Evolutionary conservation across 1,284 basidiomycete species (phyloP).

Genomic region (Trichosporon sp.): DNA sequence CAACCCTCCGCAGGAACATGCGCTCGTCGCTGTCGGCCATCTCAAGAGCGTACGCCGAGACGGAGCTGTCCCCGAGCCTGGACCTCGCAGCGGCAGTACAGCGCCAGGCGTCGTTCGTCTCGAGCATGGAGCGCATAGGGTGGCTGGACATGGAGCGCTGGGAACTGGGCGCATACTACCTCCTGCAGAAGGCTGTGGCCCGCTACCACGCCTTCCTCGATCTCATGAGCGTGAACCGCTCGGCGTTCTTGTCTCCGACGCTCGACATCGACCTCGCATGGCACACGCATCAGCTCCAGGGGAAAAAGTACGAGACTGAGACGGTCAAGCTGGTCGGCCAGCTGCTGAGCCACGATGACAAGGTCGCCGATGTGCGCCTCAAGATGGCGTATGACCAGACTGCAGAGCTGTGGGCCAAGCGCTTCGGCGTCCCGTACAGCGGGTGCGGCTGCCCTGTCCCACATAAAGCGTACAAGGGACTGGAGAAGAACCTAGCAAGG

Average conservation of each 20-base stretch:
- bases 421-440: slow-evolving; percentile 17
- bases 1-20: not conserved
- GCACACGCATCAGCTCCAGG: slow-evolving; percentile 45
- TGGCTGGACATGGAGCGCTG: slow-evolving; percentile 29
- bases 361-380: slow-evolving; percentile 25
- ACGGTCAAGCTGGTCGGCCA: slow-evolving; percentile 19
- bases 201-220: slow-evolving; percentile 42
- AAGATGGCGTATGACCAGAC: slow-evolving; percentile 23
- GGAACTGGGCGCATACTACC: slow-evolving; percentile 3
- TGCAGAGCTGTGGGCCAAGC: slow-evolving; percentile 22
- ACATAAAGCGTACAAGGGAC: not conserved
- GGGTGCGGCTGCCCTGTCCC: slow-evolving; percentile 17
- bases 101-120: slow-evolving; percentile 33
- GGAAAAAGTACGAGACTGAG: slow-evolving; percentile 21
- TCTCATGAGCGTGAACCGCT: slow-evolving; percentile 23
- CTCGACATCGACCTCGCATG: slow-evolving; percentile 45
- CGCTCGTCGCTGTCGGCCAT: not conserved
- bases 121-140: slow-evolving; percentile 30
- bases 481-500: not conserved
- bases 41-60: slow-evolving; percentile 5
- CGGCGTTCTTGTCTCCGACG: slow-evolving; percentile 24
- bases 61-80: slow-evolving; percentile 14
- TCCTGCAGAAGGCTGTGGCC: slow-evolving; percentile 30
- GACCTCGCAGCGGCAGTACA: slow-evolving; percentile 28
- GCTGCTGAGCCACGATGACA: slow-evolving; percentile 36